A percentile compares a stretch with the other conserved stretches of the same genome.
These are phyloP conservation scores for Hypoxylon sp. DNA, from an alignment of 2,329 filamentous ascomycete genomes.

Conservation along the genomic window DNA sequence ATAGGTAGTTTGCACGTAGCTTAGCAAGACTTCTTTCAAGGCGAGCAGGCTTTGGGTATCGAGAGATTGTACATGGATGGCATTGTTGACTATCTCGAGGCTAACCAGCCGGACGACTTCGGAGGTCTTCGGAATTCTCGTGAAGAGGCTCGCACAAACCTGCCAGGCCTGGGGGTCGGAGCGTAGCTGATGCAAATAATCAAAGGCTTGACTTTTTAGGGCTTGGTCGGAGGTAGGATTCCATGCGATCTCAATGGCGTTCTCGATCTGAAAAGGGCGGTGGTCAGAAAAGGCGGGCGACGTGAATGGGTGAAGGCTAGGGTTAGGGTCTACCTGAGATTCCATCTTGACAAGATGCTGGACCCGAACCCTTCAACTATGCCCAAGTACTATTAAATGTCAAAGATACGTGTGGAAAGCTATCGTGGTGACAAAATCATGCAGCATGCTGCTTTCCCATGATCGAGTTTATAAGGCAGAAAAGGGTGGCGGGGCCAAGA, in stretches of 20 bases:
- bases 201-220: constrained; percentile 84
- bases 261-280: constrained; percentile 78
- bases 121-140: constrained; percentile 76
- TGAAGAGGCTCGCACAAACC: constrained; percentile 87
- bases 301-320: not conserved
- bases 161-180: constrained; percentile 90
- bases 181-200: constrained; percentile 82
- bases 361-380: constrained; percentile 43
- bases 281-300: constrained; percentile 28
- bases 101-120: constrained; percentile 90
- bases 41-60: constrained; percentile 77
- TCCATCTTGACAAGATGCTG: constrained; percentile 56
- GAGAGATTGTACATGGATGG: constrained; percentile 82
- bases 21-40: constrained; percentile 83
- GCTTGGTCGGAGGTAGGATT: constrained; percentile 80
- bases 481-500: constrained; percentile 1
- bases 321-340: constrained; percentile 58
- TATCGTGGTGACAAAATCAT: constrained; percentile 30
- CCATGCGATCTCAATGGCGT: constrained; percentile 94
- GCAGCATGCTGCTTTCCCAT: constrained; percentile 41
- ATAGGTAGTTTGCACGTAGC: constrained; percentile 83
- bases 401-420: constrained; percentile 27
- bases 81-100: constrained; percentile 93
- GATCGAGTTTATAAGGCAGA: constrained; percentile 4
- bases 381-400: constrained; percentile 46